Evolutionary conservation across 2,329 filamentous ascomycete genomes (phyloP).

Genomic region (Talaromyces sp.): DNA sequence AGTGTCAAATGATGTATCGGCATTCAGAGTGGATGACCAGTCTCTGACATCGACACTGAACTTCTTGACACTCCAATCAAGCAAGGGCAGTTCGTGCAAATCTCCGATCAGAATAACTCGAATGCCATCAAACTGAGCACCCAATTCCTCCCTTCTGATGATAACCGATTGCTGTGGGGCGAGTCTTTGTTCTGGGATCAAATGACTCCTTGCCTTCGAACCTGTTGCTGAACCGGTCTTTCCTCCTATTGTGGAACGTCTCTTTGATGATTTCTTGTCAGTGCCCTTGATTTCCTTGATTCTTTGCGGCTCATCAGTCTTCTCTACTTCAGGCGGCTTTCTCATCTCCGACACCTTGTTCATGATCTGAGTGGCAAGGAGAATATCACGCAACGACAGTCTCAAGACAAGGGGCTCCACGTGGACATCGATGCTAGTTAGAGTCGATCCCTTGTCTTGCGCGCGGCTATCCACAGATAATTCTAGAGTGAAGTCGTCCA

Average conservation of each 20-base stretch:
- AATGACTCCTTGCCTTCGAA: slow-evolving; percentile 46
- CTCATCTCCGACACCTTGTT: slow-evolving; percentile 87
- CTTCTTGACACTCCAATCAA: slow-evolving; percentile 89
- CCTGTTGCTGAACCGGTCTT: slow-evolving; percentile 43
- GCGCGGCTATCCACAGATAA: slow-evolving; percentile 76
- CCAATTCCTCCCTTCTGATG: slow-evolving; percentile 73
- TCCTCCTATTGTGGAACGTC: slow-evolving; percentile 41
- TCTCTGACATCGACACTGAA: slow-evolving; percentile 83
- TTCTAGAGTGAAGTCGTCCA: slow-evolving; percentile 94
- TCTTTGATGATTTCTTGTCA: slow-evolving; percentile 42
- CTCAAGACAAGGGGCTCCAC: slow-evolving; percentile 89
- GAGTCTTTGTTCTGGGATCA: slow-evolving; percentile 40
- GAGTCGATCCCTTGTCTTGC: slow-evolving; percentile 58
- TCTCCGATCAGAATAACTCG: slow-evolving; percentile 94
- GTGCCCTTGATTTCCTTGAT: slow-evolving; percentile 45
- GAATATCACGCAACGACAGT: slow-evolving; percentile 87
- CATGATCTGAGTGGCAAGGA: slow-evolving; percentile 89
- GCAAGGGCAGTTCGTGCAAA: slow-evolving; percentile 87
- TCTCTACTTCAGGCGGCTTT: slow-evolving; percentile 48
- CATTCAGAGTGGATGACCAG: slow-evolving; percentile 85
- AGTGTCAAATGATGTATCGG: slow-evolving; percentile 85
- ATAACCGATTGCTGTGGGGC: slow-evolving; percentile 50
- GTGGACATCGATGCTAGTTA: slow-evolving; percentile 79
- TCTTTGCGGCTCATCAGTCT: slow-evolving; percentile 56
- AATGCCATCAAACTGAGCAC: slow-evolving; percentile 81